Evolutionary conservation across 495 filamentous ascomycete genomes (phyloP), one percentile per base, ranked within the genome.

Genomic region (Melanomma pulvis-pyrius): DNA sequence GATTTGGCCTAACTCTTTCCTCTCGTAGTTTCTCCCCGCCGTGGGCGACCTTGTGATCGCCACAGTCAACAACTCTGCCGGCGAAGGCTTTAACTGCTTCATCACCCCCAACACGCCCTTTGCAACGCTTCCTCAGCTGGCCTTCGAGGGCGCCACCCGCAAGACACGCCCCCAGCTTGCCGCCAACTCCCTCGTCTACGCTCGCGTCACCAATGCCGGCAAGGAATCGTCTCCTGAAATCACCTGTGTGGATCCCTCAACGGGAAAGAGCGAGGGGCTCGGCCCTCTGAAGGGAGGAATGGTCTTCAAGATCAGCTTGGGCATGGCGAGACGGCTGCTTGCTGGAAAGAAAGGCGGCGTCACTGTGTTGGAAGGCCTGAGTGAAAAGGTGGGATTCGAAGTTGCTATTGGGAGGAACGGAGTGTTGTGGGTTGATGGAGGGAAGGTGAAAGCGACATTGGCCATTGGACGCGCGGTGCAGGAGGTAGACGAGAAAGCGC

Each of bases 401-500:
- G 87, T 94, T 63, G 94, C 94, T 3, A 91, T 97, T 26, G 96
- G 96, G 24, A 87, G 93, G 74, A 98, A 98, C 76, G 94, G 94
- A 22, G 89, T 85, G 79, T 84, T 97, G 36, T 97, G 94, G 94
- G 88, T 98, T 19, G 85, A 91, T 68, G 84, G 81, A 52, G 89
- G 86, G 15, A 88, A 82, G 50, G 76, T 88, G 26, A 83, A 80
- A 75, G 84, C 80, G 64, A 92, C 90, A 9, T 72, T 97, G 53
- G 81, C 85, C 6, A 87, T 97, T 59, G 93, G 93, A n/a, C 84
- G 86, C 67, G 92, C 91, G 62, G 77, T 98, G 57, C 82, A 82
- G 73, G 84, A 88, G 74, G 90, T 89, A 7, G 94, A 97, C 74
- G 81, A 86, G 67, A 79, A 84, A 29, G 82, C 81, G 1, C 78